Percentiles rank a stretch among this genome's conserved stretches.
phyloP scores from a whole-genome alignment of 2,329 filamentous ascomycete genomes.

The Phaeosphaeriaceae sp. region DNA sequence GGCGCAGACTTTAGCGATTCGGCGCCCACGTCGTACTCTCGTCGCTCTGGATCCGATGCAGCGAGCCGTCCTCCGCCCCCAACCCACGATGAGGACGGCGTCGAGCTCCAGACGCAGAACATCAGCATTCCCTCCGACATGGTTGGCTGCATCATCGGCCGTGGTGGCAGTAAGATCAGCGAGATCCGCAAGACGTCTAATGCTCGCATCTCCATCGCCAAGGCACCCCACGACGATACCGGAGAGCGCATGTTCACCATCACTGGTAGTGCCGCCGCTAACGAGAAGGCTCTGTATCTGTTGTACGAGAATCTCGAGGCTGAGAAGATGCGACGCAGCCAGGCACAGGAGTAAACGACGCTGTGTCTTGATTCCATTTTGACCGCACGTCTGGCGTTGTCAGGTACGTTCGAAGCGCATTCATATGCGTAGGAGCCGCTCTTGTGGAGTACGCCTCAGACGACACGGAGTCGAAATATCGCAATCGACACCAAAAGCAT shows the following conservation, averaged over 20 bases:
- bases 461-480: not conserved
- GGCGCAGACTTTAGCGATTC: constrained; percentile 96
- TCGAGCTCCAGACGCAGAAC: constrained; percentile 98
- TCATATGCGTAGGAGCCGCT: too few relatives aligned
- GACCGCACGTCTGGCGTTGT: too few relatives aligned
- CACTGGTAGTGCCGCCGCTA: constrained; percentile 90
- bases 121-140: constrained; percentile 99
- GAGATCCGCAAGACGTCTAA: constrained; percentile 98
- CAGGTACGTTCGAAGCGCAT: constrained; percentile 2
- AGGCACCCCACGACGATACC: constrained; percentile 94
- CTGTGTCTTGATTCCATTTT: not conserved
- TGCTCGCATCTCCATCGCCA: constrained; percentile 96
- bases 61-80: constrained; percentile 77
- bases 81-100: constrained; percentile 92
- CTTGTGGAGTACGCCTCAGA: too few relatives aligned
- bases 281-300: constrained; percentile 94
- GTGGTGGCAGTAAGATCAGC: constrained; percentile 94
- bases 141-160: constrained; percentile 99
- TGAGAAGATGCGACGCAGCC: constrained; percentile 97
- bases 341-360: constrained; percentile 60
- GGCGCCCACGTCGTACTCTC: constrained; percentile 66
- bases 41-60: constrained; percentile 84
- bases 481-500: constrained; percentile 38
- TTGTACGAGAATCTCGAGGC: constrained; percentile 99
- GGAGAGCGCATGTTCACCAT: constrained; percentile 99